Evolutionary conservation across 2,329 filamentous ascomycete genomes (phyloP).

Genomic region (Curvularia verruculosa): DNA sequence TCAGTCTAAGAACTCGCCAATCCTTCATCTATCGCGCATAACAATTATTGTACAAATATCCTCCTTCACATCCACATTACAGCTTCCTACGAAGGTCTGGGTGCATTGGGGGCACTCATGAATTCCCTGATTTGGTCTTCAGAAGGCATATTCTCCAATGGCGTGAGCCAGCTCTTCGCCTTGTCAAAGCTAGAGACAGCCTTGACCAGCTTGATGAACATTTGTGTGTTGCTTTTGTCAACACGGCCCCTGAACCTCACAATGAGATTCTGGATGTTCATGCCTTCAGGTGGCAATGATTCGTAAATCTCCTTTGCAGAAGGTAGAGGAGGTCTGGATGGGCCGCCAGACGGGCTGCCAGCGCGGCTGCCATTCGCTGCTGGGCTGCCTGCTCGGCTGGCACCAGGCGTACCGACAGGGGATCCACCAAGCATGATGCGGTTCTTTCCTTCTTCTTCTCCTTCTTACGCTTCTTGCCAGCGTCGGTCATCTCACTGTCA

Average conservation of each 20-base stretch:
- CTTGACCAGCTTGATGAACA: constrained; percentile 55
- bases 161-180: constrained; percentile 36
- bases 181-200: constrained; percentile 43
- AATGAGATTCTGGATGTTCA: constrained; percentile 51
- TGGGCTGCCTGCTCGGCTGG: constrained; percentile 61
- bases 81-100: constrained; percentile 13
- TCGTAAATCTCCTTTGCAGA: constrained; percentile 54
- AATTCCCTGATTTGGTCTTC: constrained; percentile 35
- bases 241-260: constrained; percentile 51
- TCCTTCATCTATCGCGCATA: neutral
- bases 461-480: constrained; percentile 66
- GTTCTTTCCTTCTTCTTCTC: constrained; percentile 63
- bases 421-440: constrained; percentile 62
- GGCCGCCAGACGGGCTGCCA: constrained; percentile 33
- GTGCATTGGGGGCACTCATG: constrained; percentile 22
- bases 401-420: constrained; percentile 65
- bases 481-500: constrained; percentile 74
- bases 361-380: constrained; percentile 42
- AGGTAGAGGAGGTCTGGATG: constrained; percentile 42
- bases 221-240: constrained; percentile 41
- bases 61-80: neutral
- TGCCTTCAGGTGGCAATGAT: constrained; percentile 53
- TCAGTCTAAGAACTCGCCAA: neutral
- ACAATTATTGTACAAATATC: constrained; percentile 2
- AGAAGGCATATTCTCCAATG: constrained; percentile 39